These are phyloP conservation scores for Penicillium glabrum DNA, from an alignment of 2,329 filamentous ascomycete genomes.

Conservation along the genomic window DNA sequence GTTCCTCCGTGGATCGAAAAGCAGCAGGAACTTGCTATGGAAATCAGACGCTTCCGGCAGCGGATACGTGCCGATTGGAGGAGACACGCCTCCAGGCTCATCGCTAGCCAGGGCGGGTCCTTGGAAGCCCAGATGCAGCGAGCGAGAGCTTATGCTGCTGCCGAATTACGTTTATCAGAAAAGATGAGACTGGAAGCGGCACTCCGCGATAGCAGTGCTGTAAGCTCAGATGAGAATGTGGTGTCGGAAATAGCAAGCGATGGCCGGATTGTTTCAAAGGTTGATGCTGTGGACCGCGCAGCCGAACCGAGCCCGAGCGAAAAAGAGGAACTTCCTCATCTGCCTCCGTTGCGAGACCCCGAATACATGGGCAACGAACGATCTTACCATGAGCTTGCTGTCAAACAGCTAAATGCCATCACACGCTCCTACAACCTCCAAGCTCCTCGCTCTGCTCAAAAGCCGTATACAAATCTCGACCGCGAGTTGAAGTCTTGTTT, in stretches of 20 bases:
- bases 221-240: background rate
- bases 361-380: conserved; percentile 72
- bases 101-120: conserved; percentile 73
- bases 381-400: conserved; percentile 72
- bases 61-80: conserved; percentile 82
- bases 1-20: conserved; percentile 99
- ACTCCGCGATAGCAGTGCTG: conserved; percentile 11
- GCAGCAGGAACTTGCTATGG: conserved; percentile 80
- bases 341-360: conserved; percentile 72
- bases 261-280: conserved; percentile 20
- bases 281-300: conserved; percentile 1
- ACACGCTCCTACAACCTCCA: conserved; percentile 91
- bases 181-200: conserved; percentile 26
- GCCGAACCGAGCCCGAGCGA: conserved; percentile 4
- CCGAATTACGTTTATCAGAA: conserved; percentile 57
- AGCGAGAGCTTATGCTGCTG: conserved; percentile 72
- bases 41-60: conserved; percentile 68
- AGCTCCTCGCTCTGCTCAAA: conserved; percentile 88
- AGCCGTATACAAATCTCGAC: conserved; percentile 82
- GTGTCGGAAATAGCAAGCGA: conserved; percentile 25
- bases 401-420: conserved; percentile 75
- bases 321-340: conserved; percentile 36
- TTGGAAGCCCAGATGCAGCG: conserved; percentile 70
- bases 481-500: conserved; percentile 80
- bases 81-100: conserved; percentile 74